Percentiles rank a stretch among this genome's conserved stretches.
Evolutionary conservation across 2,329 filamentous ascomycete genomes (phyloP).

Genomic region (Ophiocordyceps unilateralis): DNA sequence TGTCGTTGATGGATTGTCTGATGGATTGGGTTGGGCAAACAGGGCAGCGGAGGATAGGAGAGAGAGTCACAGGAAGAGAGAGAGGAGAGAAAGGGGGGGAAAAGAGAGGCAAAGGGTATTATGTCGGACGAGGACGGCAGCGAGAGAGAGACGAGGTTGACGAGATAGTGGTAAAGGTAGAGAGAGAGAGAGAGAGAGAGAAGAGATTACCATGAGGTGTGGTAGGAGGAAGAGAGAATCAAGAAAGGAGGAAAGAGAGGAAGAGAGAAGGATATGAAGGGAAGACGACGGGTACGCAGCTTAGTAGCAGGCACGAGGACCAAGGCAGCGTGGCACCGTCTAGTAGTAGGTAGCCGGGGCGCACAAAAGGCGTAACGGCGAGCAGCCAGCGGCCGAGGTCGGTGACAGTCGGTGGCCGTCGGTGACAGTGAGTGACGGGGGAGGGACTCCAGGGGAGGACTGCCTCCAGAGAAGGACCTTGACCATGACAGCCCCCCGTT

Average conservation of each 20-base stretch:
- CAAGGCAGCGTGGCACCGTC: not conserved
- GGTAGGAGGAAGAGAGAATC: too few species aligned
- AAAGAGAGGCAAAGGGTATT: not conserved
- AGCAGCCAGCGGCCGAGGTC: not conserved
- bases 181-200: too few species aligned
- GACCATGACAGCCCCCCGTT: too few species aligned
- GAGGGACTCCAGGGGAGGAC: too few species aligned
- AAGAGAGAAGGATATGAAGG: not conserved
- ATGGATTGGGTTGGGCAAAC: too few species aligned
- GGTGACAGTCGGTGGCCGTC: not conserved
- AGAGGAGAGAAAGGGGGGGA: not conserved
- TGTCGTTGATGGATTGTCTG: not conserved
- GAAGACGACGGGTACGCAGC: not conserved
- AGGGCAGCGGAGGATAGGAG: too few species aligned
- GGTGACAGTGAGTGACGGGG: conserved; percentile 1
- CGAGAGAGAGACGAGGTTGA: too few species aligned
- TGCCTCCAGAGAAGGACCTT: too few species aligned
- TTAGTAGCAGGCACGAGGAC: not conserved
- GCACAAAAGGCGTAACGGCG: not conserved
- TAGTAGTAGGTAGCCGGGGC: not conserved
- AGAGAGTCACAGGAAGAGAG: not conserved
- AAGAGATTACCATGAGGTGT: too few species aligned
- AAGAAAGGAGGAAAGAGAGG: too few species aligned
- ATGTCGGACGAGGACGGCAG: not conserved
- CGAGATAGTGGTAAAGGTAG: too few species aligned